phyloP scores from a whole-genome alignment of 768 basidiomycete genomes.

The Lanmaoa rubissima region DNA sequence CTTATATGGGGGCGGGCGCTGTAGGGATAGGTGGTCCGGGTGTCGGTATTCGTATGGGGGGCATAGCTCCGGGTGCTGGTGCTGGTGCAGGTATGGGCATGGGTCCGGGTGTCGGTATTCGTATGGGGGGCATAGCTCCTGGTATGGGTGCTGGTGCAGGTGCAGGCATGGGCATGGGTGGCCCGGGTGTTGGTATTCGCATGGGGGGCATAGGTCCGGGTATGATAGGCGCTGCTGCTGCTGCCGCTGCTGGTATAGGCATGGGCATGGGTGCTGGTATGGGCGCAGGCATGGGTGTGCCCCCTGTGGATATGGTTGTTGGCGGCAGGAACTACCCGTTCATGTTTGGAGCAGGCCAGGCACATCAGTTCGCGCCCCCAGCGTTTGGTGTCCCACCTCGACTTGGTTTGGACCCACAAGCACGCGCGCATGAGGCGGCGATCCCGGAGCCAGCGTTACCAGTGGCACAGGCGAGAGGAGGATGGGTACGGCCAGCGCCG shows the following conservation, averaged over 20 bases:
- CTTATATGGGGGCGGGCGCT: neutral
- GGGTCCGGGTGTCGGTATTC: neutral
- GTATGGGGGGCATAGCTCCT: neutral
- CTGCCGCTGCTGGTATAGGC: too few relatives aligned
- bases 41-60: neutral
- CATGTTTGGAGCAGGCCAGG: slow-evolving; percentile 18
- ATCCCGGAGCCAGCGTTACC: neutral
- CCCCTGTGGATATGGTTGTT: neutral
- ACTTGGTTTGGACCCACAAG: neutral
- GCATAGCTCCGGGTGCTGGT: neutral
- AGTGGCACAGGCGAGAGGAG: neutral
- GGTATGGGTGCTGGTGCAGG: neutral
- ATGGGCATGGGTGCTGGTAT: neutral
- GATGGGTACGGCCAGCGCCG: neutral
- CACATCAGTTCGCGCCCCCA: slow-evolving; percentile 8
- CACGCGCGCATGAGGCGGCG: neutral
- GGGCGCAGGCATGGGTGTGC: slow-evolving; percentile 6
- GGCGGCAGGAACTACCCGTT: slow-evolving; percentile 4
- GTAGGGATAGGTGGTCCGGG: neutral
- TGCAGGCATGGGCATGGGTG: neutral
- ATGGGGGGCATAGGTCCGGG: too few relatives aligned
- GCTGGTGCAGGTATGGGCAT: neutral
- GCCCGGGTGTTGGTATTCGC: neutral
- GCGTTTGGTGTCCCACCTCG: neutral
- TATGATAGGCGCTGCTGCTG: too few relatives aligned